Evolutionary conservation across 805 yeast species (phyloP), one percentile per base, ranked within the genome.

Genomic region (Myxozyma udenii): DNA sequence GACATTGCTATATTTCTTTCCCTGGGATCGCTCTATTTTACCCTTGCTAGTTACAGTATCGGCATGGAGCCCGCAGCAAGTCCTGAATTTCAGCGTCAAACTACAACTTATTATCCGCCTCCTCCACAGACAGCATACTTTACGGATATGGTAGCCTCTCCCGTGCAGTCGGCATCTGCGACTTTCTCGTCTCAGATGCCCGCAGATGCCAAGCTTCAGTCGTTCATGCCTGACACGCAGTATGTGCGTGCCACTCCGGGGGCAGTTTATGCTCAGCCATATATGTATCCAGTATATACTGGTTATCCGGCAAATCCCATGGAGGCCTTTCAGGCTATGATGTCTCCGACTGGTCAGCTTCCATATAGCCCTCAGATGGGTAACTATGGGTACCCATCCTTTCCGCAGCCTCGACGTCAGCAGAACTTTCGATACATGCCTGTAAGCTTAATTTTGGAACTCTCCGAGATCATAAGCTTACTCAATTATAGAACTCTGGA

Each of bases 271-370:
- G 46, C 54, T 2, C 19, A 46, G 11, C 48, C 24, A 19, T 55
- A 50, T 5, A 22, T 53, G 18, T 53, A 53, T 43, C 26, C 58
- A 6, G 44, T 53, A 43, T 50, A 51, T 45, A 41, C 57, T 12
- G 55, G 55, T 3, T 44, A 44, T 19, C 28, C 40, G n/a, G 41
- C 53, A n/a, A n/a, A n/a, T n/a, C 33, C 33, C 14, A 28, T 28
- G 33, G 33, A 28, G n/a, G n/a, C n/a, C n/a, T n/a, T n/a, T n/a
- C n/a, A n/a, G n/a, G n/a, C n/a, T n/a, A n/a, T n/a, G n/a, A n/a
- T n/a, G n/a, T n/a, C n/a, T n/a, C n/a, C n/a, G n/a, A n/a, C n/a
- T n/a, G n/a, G n/a, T n/a, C n/a, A n/a, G n/a, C n/a, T n/a, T n/a
- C n/a, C 12, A 28, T 28, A 28, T 14, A 14, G 33, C 9, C 33